phyloP scores from a whole-genome alignment of 2,329 filamentous ascomycete species.

The Alternaria triticina region DNA sequence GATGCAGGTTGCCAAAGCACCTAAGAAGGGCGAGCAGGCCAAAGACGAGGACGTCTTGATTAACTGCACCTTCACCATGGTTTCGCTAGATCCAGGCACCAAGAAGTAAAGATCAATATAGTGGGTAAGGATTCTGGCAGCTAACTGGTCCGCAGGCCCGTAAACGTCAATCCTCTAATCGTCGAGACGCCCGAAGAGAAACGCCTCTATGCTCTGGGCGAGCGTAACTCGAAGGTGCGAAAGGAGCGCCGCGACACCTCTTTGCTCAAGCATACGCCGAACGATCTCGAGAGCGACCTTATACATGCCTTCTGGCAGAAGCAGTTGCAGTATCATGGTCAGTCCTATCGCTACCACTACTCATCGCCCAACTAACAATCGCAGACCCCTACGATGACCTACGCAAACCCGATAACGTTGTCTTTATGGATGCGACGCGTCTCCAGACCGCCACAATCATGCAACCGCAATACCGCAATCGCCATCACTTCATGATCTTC shows the following conservation, averaged over 20 bases:
- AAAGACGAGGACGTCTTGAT: conserved; percentile 69
- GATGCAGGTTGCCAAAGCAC: conserved; percentile 73
- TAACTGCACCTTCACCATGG: conserved; percentile 80
- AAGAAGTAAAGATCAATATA: conserved; percentile 64
- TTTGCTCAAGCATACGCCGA: conserved; percentile 70
- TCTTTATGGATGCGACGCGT: conserved; percentile 67
- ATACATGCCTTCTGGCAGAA: conserved; percentile 77
- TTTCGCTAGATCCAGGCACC: conserved; percentile 71
- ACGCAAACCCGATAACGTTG: conserved; percentile 63
- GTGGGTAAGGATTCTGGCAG: neutral
- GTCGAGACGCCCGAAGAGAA: conserved; percentile 71
- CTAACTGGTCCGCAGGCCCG: conserved; percentile 52
- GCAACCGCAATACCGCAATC: conserved; percentile 74
- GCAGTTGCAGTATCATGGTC: conserved; percentile 67
- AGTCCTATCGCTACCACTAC: conserved; percentile 9
- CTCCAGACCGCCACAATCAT: conserved; percentile 74
- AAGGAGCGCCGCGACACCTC: conserved; percentile 67
- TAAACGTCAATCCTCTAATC: conserved; percentile 66
- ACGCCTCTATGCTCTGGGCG: conserved; percentile 66
- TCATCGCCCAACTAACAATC: neutral
- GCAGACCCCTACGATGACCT: conserved; percentile 62
- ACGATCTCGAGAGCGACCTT: conserved; percentile 73
- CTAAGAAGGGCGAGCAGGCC: conserved; percentile 61
- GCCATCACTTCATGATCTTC: conserved; percentile 80
- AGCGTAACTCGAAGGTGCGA: conserved; percentile 70